phyloP scores from a whole-genome alignment of 2,329 filamentous ascomycete genomes.

The Colletotrichum coccodes region DNA sequence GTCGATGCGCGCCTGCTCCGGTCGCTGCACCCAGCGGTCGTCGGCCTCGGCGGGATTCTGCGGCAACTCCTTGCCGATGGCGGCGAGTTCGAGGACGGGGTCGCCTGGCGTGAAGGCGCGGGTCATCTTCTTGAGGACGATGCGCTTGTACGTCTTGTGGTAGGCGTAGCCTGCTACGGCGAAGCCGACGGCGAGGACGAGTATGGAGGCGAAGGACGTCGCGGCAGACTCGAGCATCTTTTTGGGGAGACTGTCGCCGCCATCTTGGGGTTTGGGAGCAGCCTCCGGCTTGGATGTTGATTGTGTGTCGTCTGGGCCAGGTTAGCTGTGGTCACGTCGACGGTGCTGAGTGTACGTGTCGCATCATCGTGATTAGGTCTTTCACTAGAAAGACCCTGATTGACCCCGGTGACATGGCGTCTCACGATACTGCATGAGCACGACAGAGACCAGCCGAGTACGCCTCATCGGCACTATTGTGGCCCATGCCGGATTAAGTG shows the following conservation, averaged over 20 bases:
- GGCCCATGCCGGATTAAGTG: too few species aligned
- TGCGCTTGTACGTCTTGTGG: slow-evolving; percentile 86
- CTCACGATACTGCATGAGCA: background rate
- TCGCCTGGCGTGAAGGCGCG: slow-evolving; percentile 93
- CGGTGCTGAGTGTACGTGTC: background rate
- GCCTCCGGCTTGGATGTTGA: background rate
- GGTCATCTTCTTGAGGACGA: slow-evolving; percentile 92
- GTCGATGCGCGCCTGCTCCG: slow-evolving; percentile 85
- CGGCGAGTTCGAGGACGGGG: slow-evolving; percentile 84
- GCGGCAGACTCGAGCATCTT: slow-evolving; percentile 81
- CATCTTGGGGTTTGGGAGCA: slow-evolving; percentile 15
- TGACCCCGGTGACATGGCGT: background rate
- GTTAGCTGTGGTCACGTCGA: background rate
- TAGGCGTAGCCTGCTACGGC: slow-evolving; percentile 78
- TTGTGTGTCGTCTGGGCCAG: slow-evolving; percentile 9
- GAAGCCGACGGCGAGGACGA: slow-evolving; percentile 75
- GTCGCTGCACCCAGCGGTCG: slow-evolving; percentile 83
- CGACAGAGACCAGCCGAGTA: too few species aligned
- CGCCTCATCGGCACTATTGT: background rate
- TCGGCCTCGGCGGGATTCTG: slow-evolving; percentile 52
- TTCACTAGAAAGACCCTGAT: background rate
- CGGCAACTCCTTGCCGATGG: slow-evolving; percentile 67
- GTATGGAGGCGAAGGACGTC: slow-evolving; percentile 79
- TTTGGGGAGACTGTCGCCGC: slow-evolving; percentile 52
- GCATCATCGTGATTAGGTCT: background rate